Evolutionary conservation across 164 flowering plant species (phyloP).

Genomic region (Cinnamomum chago): DNA sequence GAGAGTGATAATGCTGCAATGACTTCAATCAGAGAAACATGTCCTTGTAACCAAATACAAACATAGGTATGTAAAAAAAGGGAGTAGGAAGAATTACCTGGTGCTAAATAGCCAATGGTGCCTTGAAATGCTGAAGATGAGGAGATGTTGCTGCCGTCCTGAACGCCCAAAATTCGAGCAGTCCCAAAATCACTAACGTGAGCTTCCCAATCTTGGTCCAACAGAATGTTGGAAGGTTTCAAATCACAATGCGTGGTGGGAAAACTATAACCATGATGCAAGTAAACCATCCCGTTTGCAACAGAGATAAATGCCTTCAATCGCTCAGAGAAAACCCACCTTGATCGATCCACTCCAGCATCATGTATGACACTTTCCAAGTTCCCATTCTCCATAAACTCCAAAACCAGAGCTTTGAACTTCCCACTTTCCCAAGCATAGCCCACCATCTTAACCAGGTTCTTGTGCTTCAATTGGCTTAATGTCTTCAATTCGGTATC

Average conservation of each 20-base stretch:
- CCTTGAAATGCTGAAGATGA: conserved; percentile 69
- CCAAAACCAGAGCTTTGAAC: conserved; percentile 65
- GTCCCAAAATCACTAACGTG: conserved; percentile 95
- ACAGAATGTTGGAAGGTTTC: conserved; percentile 77
- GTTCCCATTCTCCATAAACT: conserved; percentile 81
- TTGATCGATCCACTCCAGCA: conserved; percentile 22
- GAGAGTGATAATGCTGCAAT: background rate
- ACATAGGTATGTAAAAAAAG: background rate
- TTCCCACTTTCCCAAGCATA: conserved; percentile 80
- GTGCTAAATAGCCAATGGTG: conserved; percentile 89
- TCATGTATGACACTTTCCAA: conserved; percentile 63
- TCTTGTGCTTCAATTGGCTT: conserved; percentile 57
- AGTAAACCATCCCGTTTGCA: conserved; percentile 61
- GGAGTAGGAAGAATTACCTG: conserved; percentile 44
- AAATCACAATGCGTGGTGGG: conserved; percentile 81
- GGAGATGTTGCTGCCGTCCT: conserved; percentile 36
- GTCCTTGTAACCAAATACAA: no score
- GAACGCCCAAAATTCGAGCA: conserved; percentile 67
- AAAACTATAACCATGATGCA: conserved; percentile 63
- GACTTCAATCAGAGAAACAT: no score
- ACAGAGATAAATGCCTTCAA: conserved; percentile 45
- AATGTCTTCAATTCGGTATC: conserved; percentile 58
- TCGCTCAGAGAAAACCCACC: conserved; percentile 52
- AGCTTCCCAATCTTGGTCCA: conserved; percentile 55
- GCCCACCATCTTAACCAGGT: conserved; percentile 69